Evolutionary conservation across 2,329 filamentous ascomycete genomes (phyloP).

Genomic region (Stagonosporopsis cucurbitacearum): DNA sequence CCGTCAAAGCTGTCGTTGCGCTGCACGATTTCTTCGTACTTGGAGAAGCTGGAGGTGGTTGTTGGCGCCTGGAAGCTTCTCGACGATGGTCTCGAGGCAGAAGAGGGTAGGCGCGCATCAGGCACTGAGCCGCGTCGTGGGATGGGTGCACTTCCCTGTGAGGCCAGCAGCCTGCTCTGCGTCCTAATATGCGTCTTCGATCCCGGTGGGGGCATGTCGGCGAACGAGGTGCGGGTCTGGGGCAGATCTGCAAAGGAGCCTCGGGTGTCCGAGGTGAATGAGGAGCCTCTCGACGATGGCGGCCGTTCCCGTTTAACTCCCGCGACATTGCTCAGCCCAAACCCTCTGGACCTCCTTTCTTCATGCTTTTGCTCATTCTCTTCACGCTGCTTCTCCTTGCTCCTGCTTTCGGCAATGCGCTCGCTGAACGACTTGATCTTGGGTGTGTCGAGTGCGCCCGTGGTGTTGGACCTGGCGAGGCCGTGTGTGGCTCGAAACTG

Average conservation of each 20-base stretch:
- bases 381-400: slow-evolving; percentile 51
- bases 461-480: slow-evolving; percentile 53
- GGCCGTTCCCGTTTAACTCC: slow-evolving; percentile 31
- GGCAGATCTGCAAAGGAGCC: slow-evolving; percentile 25
- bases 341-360: slow-evolving; percentile 50
- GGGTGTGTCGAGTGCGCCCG: slow-evolving; percentile 29
- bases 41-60: slow-evolving; percentile 29
- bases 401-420: slow-evolving; percentile 73
- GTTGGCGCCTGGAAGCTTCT: slow-evolving; percentile 25
- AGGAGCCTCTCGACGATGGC: slow-evolving; percentile 37
- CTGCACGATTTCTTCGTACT: slow-evolving; percentile 41
- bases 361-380: slow-evolving; percentile 54
- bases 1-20: slow-evolving; percentile 59
- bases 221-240: slow-evolving; percentile 18
- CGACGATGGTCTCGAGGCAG: slow-evolving; percentile 33
- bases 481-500: slow-evolving; percentile 26
- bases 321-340: slow-evolving; percentile 44
- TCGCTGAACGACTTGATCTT: slow-evolving; percentile 77
- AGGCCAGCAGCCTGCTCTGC: slow-evolving; percentile 27
- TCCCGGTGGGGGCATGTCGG: slow-evolving; percentile 26
- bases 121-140: slow-evolving; percentile 30
- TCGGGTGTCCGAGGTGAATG: slow-evolving; percentile 17
- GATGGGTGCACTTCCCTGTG: slow-evolving; percentile 23
- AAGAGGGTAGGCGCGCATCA: slow-evolving; percentile 19
- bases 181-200: slow-evolving; percentile 19